Evolutionary conservation across 495 filamentous ascomycete species (phyloP), one percentile per base, ranked within the genome.

Genomic region (Penicillium egyptiacum): DNA sequence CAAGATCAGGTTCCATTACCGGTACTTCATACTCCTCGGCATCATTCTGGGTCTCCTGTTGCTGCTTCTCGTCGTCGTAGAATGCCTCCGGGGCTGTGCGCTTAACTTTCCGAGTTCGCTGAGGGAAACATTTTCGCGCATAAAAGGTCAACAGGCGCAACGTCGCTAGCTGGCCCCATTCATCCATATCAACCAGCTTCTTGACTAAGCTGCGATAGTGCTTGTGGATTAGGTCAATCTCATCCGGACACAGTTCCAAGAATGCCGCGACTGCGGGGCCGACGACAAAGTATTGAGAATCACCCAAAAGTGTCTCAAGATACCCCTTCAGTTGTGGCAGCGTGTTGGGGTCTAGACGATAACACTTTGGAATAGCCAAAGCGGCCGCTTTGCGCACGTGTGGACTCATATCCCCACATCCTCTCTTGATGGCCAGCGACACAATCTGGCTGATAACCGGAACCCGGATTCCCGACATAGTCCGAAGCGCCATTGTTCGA

Each of bases 381-480:
- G 94, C 94, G 23, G 94, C 94, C 10, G 92, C 90, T 65, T 94
- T 93, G 54, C 94, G 84, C 42, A 98, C 94, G 69, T 90, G 86
- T 1, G 94, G 86, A 61, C 90, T 96, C 91, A 98, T 96, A 63
- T 98, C 94, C 14, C 84, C 90, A 22, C 86, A 85, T 2, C 94
- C 94, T 59, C 91, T 86, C 68, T 96, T 95, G 70, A 98, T 96
- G 1, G 89, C 94, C 43, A 98, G 75, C 3, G 88, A 91, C n/a
- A 98, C 95, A 60, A 98, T 98, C 73, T 97, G 94, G 51, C 89
- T 93, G 73, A 98, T 98, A n/a, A 96, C 95, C 2, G 94, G 94
- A 1, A 98, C 95, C 9, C 90, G 80, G 51, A 98, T 98, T 4
- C 91, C 91, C 7, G 91, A 93, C 91, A 98, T 98, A 58, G 91